Evolutionary conservation across 768 basidiomycete species (phyloP).

Genomic region (Psilocybe tampanensis): DNA sequence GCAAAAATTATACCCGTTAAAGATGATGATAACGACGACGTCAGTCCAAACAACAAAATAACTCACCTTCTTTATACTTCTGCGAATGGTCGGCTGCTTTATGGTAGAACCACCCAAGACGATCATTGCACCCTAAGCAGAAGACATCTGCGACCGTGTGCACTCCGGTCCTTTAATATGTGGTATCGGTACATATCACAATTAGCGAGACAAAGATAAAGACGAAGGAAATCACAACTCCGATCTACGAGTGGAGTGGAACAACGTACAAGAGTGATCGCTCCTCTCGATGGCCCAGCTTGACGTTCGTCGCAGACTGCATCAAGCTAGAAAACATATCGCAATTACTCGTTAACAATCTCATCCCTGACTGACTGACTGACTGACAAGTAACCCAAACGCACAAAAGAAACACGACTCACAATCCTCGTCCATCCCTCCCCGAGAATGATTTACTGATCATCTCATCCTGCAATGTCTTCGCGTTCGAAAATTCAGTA

Average conservation of each 20-base stretch:
- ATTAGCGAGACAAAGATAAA: no score
- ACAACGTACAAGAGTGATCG: slow-evolving; percentile 63
- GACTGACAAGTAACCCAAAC: not conserved
- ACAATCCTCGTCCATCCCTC: slow-evolving; percentile 82
- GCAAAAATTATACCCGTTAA: not conserved
- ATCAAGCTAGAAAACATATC: slow-evolving; percentile 51
- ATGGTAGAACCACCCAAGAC: slow-evolving; percentile 83
- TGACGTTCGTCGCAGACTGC: slow-evolving; percentile 78
- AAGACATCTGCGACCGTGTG: slow-evolving; percentile 83
- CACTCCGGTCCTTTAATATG: slow-evolving; percentile 63
- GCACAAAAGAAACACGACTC: no score
- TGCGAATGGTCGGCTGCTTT: slow-evolving; percentile 75
- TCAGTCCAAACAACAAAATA: not conserved
- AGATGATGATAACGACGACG: not conserved
- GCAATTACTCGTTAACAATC: not conserved
- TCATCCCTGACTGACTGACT: not conserved
- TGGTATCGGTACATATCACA: no score
- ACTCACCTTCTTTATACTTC: slow-evolving; percentile 84
- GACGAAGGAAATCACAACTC: slow-evolving; percentile 1
- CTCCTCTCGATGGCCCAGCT: slow-evolving; percentile 73
- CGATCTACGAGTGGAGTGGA: no score
- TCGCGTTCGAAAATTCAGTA: no score
- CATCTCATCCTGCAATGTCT: slow-evolving; percentile 83
- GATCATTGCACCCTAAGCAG: slow-evolving; percentile 78
- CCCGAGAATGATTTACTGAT: slow-evolving; percentile 88